These are phyloP conservation scores for Aspergillus sclerotioniger DNA, from an alignment of 495 filamentous ascomycete species.

Conservation along the genomic window DNA sequence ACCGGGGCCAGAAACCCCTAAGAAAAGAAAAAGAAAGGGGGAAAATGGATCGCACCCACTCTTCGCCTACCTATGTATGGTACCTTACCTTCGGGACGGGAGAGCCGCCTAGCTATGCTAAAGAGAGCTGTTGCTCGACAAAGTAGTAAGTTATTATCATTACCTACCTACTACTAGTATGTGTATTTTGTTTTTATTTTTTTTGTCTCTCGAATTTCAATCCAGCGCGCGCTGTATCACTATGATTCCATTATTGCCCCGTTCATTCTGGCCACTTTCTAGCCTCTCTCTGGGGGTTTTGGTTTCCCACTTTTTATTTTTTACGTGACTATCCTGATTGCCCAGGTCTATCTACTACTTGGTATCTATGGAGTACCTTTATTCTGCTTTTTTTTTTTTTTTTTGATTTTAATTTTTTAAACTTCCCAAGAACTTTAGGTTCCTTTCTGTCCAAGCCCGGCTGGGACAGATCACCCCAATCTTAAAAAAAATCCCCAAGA, in stretches of 20 bases:
- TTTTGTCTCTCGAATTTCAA: not conserved
- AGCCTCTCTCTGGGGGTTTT: not conserved
- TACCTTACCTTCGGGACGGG: slow-evolving; percentile 35
- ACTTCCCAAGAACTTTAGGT: not conserved
- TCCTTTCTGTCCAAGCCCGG: slow-evolving; percentile 4
- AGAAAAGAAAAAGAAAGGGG: slow-evolving; percentile 27
- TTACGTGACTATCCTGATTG: slow-evolving; percentile 15
- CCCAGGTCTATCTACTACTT: slow-evolving; percentile 1
- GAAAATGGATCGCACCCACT: slow-evolving; percentile 20
- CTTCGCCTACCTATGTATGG: slow-evolving; percentile 16
- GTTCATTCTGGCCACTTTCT: not conserved
- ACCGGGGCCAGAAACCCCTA: slow-evolving; percentile 14
- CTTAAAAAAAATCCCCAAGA: slow-evolving; percentile 8
- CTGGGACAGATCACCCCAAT: slow-evolving; percentile 4
- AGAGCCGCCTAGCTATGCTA: slow-evolving; percentile 33
- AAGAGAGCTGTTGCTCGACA: slow-evolving; percentile 19
- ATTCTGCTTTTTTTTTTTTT: slow-evolving; percentile 9
- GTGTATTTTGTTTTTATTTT: slow-evolving; percentile 5
- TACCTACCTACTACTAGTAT: slow-evolving; percentile 6
- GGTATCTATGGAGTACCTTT: not conserved
- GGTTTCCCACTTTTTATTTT: slow-evolving; percentile 12
- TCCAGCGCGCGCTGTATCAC: not conserved
- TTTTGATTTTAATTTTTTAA: slow-evolving; percentile 16
- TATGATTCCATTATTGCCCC: not conserved
- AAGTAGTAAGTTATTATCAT: too few relatives aligned